Percentiles rank a stretch among this genome's conserved stretches.
phyloP scores from a whole-genome alignment of 176 grass and related monocot genomes.

The Carex cristatella region DNA sequence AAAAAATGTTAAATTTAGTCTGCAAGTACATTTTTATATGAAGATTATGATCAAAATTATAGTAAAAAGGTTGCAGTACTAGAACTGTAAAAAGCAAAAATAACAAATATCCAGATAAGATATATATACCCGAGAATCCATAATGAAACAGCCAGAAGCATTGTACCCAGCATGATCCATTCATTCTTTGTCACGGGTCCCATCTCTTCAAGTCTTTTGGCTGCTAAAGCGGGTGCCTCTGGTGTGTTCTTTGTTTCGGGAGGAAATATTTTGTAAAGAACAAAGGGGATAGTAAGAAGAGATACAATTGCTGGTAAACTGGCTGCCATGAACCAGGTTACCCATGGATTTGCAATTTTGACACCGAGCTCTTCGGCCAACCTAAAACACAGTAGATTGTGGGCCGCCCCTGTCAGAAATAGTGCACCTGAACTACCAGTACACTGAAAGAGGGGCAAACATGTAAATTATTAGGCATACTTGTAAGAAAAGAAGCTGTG shows the following conservation, averaged over 20 bases:
- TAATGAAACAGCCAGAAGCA: slow-evolving; percentile 68
- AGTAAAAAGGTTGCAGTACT: background rate
- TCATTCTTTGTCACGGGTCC: slow-evolving; percentile 76
- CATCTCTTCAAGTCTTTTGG: slow-evolving; percentile 57
- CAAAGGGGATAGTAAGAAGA: slow-evolving; percentile 58
- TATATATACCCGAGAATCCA: slow-evolving; percentile 72
- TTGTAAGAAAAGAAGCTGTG: background rate
- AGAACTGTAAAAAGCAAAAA: background rate
- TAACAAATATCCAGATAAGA: background rate
- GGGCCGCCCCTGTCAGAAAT: slow-evolving; percentile 84
- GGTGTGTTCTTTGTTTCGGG: slow-evolving; percentile 82
- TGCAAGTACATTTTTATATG: too few species aligned
- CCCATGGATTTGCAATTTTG: slow-evolving; percentile 66
- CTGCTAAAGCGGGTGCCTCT: slow-evolving; percentile 63
- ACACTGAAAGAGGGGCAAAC: slow-evolving; percentile 36
- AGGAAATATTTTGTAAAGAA: slow-evolving; percentile 78
- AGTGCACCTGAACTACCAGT: slow-evolving; percentile 68
- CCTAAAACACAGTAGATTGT: slow-evolving; percentile 85
- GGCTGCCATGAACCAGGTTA: slow-evolving; percentile 78
- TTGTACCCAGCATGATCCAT: slow-evolving; percentile 79
- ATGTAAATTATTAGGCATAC: background rate
- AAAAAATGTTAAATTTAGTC: too few species aligned
- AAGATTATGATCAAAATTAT: background rate
- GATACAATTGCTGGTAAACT: slow-evolving; percentile 77
- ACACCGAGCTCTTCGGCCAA: slow-evolving; percentile 85